Conservation (phyloP, 805 yeast species). For the Dipodascopsis uninucleata region DNA sequence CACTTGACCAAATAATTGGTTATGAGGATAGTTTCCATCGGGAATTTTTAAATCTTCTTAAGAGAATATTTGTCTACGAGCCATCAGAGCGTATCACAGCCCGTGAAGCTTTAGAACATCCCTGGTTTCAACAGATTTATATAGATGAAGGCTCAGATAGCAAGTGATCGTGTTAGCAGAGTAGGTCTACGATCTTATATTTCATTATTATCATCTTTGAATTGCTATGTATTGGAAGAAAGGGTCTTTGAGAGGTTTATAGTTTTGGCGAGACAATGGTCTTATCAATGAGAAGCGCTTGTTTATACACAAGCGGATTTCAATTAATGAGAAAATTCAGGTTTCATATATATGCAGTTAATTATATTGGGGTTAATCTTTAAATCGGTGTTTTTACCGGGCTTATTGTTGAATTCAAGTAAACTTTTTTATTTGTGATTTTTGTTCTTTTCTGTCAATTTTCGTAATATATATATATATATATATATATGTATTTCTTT, state of each 20-base stretch:
- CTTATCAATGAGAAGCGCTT: no score
- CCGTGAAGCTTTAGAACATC: slow-evolving; percentile 70
- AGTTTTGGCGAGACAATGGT: neutral
- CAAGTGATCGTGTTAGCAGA: neutral
- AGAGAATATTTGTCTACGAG: slow-evolving; percentile 63
- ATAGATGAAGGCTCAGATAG: slow-evolving; percentile 14
- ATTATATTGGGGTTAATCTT: no score
- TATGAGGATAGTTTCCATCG: slow-evolving; percentile 13
- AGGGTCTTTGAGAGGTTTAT: neutral
- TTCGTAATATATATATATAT: no score
- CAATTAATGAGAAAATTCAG: no score
- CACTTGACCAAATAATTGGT: slow-evolving; percentile 33
- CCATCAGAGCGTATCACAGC: slow-evolving; percentile 73
- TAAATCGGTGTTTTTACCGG: no score
- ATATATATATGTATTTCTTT: no score
- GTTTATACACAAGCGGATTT: no score
- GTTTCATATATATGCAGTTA: no score
- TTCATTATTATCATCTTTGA: neutral
- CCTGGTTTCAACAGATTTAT: slow-evolving; percentile 55
- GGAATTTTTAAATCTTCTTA: slow-evolving; percentile 62
- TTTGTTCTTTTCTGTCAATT: no score
- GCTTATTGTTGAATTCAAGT: no score
- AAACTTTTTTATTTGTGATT: no score
- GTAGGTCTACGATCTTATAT: neutral
- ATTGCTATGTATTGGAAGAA: neutral